Base-by-base conservation (phyloP, 805 yeast genomes). In the Kodamaea sagamina region DNA sequence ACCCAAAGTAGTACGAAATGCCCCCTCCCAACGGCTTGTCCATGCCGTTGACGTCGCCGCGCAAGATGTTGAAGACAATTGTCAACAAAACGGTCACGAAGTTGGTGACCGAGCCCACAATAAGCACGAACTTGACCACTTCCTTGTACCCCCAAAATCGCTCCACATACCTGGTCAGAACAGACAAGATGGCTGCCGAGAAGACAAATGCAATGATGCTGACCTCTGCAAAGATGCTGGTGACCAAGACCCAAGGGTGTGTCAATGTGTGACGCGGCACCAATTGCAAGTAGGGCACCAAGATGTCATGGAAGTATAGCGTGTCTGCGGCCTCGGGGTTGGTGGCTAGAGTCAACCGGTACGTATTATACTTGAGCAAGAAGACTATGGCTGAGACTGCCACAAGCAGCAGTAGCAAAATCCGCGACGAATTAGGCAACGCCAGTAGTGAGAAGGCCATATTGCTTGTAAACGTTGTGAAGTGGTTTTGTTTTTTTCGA, bases 151-250 rank as follows among this genome's bases (percentile, higher is more conserved):
- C 74, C 83, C 83, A 79, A 47, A 74, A 76, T 44, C 64, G 66
- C 49, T 78, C 81, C 24, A 77, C 65, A 50, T 76, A 78, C 29
- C 66, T 70, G 31, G 73, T 56, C 11, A 78, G 68, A 24, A 65
- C 57, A 39, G 55, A 68, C 25, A 78, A 54, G 2, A 74, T 54
- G 1, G 57, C 41, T 3, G 60, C 47, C 0, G 79, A 71, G 4
- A 75, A 41, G 11, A 75, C 3, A 46, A 76, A 75, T 31, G 75
- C 68, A 50, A 78, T 54, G 2, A 77, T 37, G 6, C 78, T 63
- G 4, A 74, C 71, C 54, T 84, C 89, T 2, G 84, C 78, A 57
- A 83, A 81, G n/a, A 84, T 76, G 0, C 87, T 74, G 2, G 83
- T 72, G 21, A 77, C 57, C 2, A 84, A 52, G 1, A 84, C 84